Evolutionary conservation across 768 basidiomycete genomes (phyloP).

Genomic region (Phanerochaete carnosa): DNA sequence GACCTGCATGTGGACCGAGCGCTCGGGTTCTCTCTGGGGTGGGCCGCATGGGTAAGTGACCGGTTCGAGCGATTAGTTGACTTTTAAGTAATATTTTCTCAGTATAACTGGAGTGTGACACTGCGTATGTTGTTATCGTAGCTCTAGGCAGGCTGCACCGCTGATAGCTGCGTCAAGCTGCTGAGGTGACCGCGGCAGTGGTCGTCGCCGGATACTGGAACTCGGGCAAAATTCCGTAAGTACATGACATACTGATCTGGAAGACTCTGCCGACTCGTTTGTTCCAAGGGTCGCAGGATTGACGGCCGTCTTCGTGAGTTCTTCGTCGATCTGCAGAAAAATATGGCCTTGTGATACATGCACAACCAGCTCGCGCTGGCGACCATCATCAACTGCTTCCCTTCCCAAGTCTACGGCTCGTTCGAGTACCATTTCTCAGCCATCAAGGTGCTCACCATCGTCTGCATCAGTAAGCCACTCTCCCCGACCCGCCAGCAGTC

Average conservation of each 20-base stretch:
- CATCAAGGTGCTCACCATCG: slow-evolving; percentile 25
- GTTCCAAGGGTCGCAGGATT: too few relatives aligned
- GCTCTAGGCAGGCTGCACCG: not conserved
- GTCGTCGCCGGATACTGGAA: slow-evolving; percentile 48
- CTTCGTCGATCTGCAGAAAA: too few relatives aligned
- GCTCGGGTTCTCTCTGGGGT: slow-evolving; percentile 39
- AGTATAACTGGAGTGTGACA: slow-evolving; percentile 22
- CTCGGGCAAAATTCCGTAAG: not conserved
- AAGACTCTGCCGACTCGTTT: too few relatives aligned
- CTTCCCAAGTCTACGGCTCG: slow-evolving; percentile 18
- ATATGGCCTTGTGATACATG: too few relatives aligned
- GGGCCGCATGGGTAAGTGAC: slow-evolving; percentile 37
- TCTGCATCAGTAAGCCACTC: slow-evolving; percentile 26
- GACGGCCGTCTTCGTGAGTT: not conserved
- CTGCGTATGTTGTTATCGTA: slow-evolving; percentile 15
- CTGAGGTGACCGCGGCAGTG: slow-evolving; percentile 50
- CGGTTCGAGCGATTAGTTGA: not conserved
- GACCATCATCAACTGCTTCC: slow-evolving; percentile 16
- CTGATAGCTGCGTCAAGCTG: slow-evolving; percentile 22
- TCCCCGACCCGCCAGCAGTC: slow-evolving; percentile 4
- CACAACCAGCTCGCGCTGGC: slow-evolving; percentile 15
- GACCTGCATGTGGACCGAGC: slow-evolving; percentile 51
- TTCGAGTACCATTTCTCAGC: slow-evolving; percentile 27
- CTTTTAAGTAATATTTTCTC: not conserved
- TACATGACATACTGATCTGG: too few relatives aligned